phyloP scores from a whole-genome alignment of 2,329 filamentous ascomycete species.

The Aspergillus uvarum region DNA sequence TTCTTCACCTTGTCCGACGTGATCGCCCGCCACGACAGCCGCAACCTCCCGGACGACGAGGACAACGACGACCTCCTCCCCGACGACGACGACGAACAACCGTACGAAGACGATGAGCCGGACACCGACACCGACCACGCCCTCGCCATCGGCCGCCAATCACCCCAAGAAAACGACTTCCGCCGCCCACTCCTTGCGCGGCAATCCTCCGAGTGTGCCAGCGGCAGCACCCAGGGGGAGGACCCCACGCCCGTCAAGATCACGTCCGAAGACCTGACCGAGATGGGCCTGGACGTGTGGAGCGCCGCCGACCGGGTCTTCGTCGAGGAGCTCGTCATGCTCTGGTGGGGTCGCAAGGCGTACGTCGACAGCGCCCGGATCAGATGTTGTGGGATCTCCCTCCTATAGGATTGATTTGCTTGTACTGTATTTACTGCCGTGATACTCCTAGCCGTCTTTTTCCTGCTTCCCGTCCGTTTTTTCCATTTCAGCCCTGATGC shows the following conservation, averaged over 20 bases:
- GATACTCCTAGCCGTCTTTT: not conserved
- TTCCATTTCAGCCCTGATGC: not conserved
- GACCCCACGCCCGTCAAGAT: conserved; percentile 36
- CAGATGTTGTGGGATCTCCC: conserved; percentile 49
- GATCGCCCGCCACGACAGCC: conserved; percentile 42
- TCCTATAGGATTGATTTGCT: conserved; percentile 31
- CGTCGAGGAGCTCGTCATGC: conserved; percentile 45
- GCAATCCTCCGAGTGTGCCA: conserved; percentile 12
- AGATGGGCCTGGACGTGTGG: conserved; percentile 53
- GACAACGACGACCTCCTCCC: not conserved
- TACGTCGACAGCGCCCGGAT: conserved; percentile 45
- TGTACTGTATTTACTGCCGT: not conserved
- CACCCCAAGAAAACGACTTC: conserved; percentile 30
- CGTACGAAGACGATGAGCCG: not conserved
- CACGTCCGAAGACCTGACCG: conserved; percentile 45
- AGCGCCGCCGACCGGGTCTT: conserved; percentile 48
- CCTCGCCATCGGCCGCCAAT: conserved; percentile 25
- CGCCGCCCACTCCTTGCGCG: conserved; percentile 25
- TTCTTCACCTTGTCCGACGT: conserved; percentile 47
- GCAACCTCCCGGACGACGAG: conserved; percentile 12
- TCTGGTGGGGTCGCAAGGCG: conserved; percentile 49
- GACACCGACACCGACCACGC: conserved; percentile 25
- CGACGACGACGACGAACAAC: not conserved
- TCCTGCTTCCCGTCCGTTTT: not conserved
- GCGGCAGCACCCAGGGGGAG: not conserved